Base-by-base conservation (phyloP, 2,329 filamentous ascomycete genomes). In the Magnaporthiopsis incrustans region DNA sequence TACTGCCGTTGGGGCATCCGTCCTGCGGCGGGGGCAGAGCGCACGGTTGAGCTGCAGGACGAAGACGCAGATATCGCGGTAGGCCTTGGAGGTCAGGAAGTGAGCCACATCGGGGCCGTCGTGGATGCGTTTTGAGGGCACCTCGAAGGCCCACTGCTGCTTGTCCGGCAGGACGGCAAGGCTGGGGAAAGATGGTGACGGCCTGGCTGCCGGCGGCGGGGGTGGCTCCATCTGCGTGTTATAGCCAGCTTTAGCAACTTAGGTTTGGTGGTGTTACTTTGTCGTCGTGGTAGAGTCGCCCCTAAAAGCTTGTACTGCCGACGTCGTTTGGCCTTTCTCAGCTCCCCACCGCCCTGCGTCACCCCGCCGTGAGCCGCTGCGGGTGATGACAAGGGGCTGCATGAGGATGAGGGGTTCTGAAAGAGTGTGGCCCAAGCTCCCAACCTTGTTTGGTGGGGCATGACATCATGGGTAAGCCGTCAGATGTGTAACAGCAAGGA, bases 41-140 rank as follows among this genome's bases (percentile, higher is more conserved):
- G 93, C 85, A 65, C 89, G 86, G 75, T 97, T 98, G 61, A 99
- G 86, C 77, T 98, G 95, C 68, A 96, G 82, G 60, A 98, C 79
- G 74, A 97, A 98, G 60, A 85, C 83, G 75, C 91, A 89, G 63
- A 99, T 90, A 73, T 97, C 92, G 65, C 86, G 84, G 77, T 98
- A 97, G 59, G 92, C 95, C 69, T 85, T 85, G 61, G 91, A 92
- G 11, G 82, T 84, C 63, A 96, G 85, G 75, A 98, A 99, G 67
- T 83, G 85, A 26, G 85, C 76, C 64, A 99, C 90, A 80, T 98
- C 92, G 66, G 88, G 79, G 64, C 89, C 89, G 70, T 95, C 90
- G 77, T 96, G 83, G 77, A 99, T 99, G 71, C 82, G 82, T 76
- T 98, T 99, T 64, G 74, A 73, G 0, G 95, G 95, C 57, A 79